phyloP scores from a whole-genome alignment of 2,329 filamentous ascomycete genomes.

The Tolypocladium amazonense region DNA sequence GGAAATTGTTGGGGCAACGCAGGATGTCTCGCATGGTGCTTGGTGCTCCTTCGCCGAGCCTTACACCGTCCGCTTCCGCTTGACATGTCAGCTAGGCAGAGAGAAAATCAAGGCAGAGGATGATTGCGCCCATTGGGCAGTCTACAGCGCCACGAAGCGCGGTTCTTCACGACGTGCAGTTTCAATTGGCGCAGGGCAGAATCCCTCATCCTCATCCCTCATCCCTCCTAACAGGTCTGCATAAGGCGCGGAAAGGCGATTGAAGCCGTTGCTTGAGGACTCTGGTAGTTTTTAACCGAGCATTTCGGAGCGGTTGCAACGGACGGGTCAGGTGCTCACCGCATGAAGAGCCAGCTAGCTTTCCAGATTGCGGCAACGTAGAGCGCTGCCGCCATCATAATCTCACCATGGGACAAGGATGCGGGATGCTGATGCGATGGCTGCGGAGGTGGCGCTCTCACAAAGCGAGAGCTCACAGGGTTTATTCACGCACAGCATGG shows the following conservation, averaged over 20 bases:
- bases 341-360: conserved; percentile 59
- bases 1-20: background rate
- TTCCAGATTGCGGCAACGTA: background rate
- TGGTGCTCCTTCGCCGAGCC: background rate
- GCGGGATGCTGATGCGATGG: background rate
- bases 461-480: background rate
- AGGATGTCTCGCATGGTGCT: background rate
- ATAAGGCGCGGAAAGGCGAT: background rate
- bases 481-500: background rate
- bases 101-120: background rate
- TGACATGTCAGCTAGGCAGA: background rate
- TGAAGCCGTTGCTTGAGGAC: background rate
- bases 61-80: background rate
- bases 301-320: background rate
- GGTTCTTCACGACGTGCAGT: background rate
- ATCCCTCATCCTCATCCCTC: too few relatives aligned
- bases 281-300: background rate
- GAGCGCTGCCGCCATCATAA: background rate
- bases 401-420: background rate
- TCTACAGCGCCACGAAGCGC: background rate
- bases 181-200: background rate
- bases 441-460: background rate
- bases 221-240: background rate
- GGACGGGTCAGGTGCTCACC: conserved; percentile 17
- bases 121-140: background rate